Conservation (phyloP, 1,139 yeast species). For the Yamadazyma songkhlaensis region DNA sequence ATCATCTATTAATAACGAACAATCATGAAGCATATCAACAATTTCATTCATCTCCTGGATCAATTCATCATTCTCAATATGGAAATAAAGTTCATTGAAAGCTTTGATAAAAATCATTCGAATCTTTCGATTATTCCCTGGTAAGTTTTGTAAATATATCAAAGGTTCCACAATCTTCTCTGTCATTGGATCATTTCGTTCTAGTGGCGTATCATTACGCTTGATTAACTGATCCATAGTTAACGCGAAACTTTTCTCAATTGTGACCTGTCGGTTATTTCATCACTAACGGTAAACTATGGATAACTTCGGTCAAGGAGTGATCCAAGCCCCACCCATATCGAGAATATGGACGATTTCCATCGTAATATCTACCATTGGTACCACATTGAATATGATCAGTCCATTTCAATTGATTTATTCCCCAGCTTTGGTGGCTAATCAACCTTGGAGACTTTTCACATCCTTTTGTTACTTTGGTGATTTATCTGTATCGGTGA, state of each 20-base stretch:
- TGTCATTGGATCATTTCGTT: constrained; percentile 11
- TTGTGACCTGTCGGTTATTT: background rate
- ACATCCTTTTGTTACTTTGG: constrained; percentile 35
- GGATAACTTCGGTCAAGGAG: constrained; percentile 11
- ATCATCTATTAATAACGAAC: constrained; percentile 61
- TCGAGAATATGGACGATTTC: constrained; percentile 29
- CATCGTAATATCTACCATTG: constrained; percentile 17
- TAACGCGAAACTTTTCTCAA: background rate
- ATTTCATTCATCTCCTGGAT: constrained; percentile 22
- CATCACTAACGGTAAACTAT: constrained; percentile 5
- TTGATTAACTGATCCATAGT: constrained; percentile 11
- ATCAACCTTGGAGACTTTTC: constrained; percentile 38
- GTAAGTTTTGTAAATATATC: constrained; percentile 26
- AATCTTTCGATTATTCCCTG: constrained; percentile 33
- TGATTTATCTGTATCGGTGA: constrained; percentile 16
- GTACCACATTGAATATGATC: constrained; percentile 12
- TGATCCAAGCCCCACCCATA: constrained; percentile 26
- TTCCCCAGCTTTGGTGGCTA: constrained; percentile 20
- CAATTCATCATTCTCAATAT: constrained; percentile 18
- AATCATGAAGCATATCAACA: constrained; percentile 28
- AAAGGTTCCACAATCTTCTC: constrained; percentile 23
- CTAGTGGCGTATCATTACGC: constrained; percentile 12
- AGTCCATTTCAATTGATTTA: constrained; percentile 17
- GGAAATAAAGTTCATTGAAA: constrained; percentile 30
- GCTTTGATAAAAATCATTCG: constrained; percentile 28